A percentile compares a stretch with the other conserved stretches of the same genome.
These are phyloP conservation scores for Pleurotus eryngii DNA, from an alignment of 768 basidiomycete genomes.

Conservation along the genomic window DNA sequence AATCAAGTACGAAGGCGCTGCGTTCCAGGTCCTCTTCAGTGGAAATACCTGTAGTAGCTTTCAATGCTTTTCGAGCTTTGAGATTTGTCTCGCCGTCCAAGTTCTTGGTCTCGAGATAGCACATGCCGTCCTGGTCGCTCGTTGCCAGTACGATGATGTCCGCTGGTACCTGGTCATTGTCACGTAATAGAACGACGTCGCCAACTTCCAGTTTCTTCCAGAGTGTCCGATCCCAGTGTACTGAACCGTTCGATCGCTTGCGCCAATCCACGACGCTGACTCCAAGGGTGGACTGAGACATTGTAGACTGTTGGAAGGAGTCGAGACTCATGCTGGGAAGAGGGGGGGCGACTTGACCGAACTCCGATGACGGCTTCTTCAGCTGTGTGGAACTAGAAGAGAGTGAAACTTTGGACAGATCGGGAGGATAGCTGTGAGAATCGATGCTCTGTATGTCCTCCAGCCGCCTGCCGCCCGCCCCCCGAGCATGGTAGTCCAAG, in stretches of 20 bases:
- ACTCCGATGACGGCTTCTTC: constrained; percentile 29
- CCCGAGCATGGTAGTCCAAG: constrained; percentile 33
- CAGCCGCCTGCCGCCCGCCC: constrained; percentile 48
- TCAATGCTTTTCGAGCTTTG: constrained; percentile 78
- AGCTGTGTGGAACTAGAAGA: constrained; percentile 27
- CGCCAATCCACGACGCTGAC: constrained; percentile 73
- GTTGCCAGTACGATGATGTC: constrained; percentile 93
- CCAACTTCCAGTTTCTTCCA: constrained; percentile 99
- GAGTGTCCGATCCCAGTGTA: constrained; percentile 90
- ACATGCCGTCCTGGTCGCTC: constrained; percentile 86
- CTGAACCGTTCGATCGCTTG: constrained; percentile 62
- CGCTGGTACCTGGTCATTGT: constrained; percentile 96
- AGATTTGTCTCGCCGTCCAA: constrained; percentile 97
- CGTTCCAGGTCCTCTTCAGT: constrained; percentile 91
- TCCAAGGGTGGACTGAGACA: constrained; percentile 44
- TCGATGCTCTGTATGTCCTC: constrained; percentile 71
- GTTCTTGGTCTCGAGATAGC: constrained; percentile 98
- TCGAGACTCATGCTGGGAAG: constrained; percentile 20
- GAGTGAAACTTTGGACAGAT: constrained; percentile 32
- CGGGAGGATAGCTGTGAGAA: constrained; percentile 64
- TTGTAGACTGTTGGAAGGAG: constrained; percentile 55
- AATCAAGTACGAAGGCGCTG: constrained; percentile 84
- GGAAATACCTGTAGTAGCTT: constrained; percentile 68
- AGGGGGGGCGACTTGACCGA: constrained; percentile 31
- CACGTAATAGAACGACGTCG: constrained; percentile 86